phyloP scores from a whole-genome alignment of 2,329 filamentous ascomycete genomes.

The Penicillium glabrum region DNA sequence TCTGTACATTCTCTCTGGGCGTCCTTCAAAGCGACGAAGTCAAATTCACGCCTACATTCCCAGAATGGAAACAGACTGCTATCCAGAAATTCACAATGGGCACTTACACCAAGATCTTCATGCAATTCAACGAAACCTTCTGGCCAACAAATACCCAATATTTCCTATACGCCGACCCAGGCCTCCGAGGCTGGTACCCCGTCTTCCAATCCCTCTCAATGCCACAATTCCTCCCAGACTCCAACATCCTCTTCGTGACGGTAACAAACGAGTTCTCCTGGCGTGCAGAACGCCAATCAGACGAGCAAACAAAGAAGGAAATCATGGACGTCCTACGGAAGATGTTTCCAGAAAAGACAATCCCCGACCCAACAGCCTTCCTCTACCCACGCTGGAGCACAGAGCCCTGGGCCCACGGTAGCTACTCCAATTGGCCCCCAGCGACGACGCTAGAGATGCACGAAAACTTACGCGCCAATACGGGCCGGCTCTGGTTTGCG shows the following conservation, averaged over 20 bases:
- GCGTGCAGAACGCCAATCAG: conserved; percentile 58
- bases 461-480: conserved; percentile 66
- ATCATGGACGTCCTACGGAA: conserved; percentile 57
- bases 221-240: conserved; percentile 59
- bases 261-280: conserved; percentile 59
- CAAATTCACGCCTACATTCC: conserved; percentile 59
- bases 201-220: conserved; percentile 64
- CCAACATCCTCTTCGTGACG: conserved; percentile 66
- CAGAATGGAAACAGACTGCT: conserved; percentile 63
- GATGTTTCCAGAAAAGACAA: conserved; percentile 60
- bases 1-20: conserved; percentile 68
- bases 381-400: conserved; percentile 61
- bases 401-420: conserved; percentile 56
- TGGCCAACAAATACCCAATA: conserved; percentile 60
- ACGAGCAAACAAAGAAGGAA: conserved; percentile 59
- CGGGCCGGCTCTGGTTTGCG: conserved; percentile 62
- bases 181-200: conserved; percentile 55
- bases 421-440: conserved; percentile 67
- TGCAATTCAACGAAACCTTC: conserved; percentile 67
- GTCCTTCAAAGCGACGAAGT: conserved; percentile 65
- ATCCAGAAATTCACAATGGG: conserved; percentile 68
- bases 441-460: conserved; percentile 64
- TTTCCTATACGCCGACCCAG: conserved; percentile 54
- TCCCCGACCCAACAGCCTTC: conserved; percentile 62
- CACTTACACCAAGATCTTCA: conserved; percentile 72